phyloP scores from a whole-genome alignment of 2,329 filamentous ascomycete species.

The Phyllosticta citribraziliensis region DNA sequence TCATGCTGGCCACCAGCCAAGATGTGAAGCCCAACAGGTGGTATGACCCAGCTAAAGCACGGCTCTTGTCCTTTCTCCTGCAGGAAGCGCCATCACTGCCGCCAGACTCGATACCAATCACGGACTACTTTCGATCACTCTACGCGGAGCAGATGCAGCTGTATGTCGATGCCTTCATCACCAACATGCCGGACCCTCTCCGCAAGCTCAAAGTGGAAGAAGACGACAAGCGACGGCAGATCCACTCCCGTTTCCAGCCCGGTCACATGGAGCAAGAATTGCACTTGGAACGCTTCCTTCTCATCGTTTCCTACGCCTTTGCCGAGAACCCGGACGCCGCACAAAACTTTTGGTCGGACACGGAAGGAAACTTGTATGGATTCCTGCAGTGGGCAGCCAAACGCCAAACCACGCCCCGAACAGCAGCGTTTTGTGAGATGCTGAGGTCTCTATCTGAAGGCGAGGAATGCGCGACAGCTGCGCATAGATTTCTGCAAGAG shows the following conservation, averaged over 20 bases:
- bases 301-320: conserved; percentile 87
- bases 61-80: conserved; percentile 73
- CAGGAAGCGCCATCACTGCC: conserved; percentile 64
- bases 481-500: conserved; percentile 82
- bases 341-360: conserved; percentile 82
- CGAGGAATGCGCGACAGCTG: conserved; percentile 69
- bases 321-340: conserved; percentile 77
- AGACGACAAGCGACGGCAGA: conserved; percentile 63
- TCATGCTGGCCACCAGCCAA: conserved; percentile 74
- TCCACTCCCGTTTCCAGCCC: conserved; percentile 34
- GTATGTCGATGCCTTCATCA: conserved; percentile 87
- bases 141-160: conserved; percentile 75
- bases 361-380: conserved; percentile 84
- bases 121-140: conserved; percentile 59
- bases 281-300: conserved; percentile 76
- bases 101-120: conserved; percentile 58
- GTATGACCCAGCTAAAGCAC: conserved; percentile 77
- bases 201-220: conserved; percentile 79
- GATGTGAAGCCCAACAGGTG: conserved; percentile 74
- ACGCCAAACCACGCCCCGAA: conserved; percentile 87
- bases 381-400: conserved; percentile 97
- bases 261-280: conserved; percentile 44
- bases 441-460: conserved; percentile 78
- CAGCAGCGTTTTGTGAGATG: conserved; percentile 95
- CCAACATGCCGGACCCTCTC: conserved; percentile 87